A percentile compares a stretch with the other conserved stretches of the same genome.
These are phyloP conservation scores for Suhomyces bokatorum DNA, from an alignment of 1,139 yeast species.

Conservation along the genomic window DNA sequence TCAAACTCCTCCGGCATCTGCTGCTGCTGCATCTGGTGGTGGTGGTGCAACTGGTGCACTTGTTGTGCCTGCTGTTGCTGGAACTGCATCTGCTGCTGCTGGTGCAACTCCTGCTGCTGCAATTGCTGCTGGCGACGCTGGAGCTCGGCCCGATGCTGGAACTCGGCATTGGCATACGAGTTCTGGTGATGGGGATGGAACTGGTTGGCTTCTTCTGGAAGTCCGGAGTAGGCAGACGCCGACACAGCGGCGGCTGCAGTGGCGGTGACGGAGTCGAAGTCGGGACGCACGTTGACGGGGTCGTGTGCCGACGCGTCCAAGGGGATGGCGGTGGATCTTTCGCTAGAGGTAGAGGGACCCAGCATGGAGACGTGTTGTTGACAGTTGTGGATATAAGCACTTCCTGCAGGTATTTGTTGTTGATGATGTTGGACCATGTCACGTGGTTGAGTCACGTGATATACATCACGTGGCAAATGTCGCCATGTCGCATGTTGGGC, in stretches of 20 bases:
- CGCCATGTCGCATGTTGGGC: too few species aligned
- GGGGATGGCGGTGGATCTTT: conserved; percentile 28
- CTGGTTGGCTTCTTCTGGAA: conserved; percentile 25
- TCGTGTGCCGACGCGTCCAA: conserved; percentile 14
- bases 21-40: conserved; percentile 13
- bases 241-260: conserved; percentile 26
- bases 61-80: conserved; percentile 16
- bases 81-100: conserved; percentile 29
- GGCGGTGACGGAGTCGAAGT: conserved; percentile 19
- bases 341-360: conserved; percentile 38
- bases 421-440: conserved; percentile 7
- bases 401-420: conserved; percentile 17
- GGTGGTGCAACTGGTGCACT: conserved; percentile 12
- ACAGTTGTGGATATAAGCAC: conserved; percentile 14
- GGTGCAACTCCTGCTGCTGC: conserved; percentile 27
- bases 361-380: conserved; percentile 21
- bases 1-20: conserved; percentile 16
- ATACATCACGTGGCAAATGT: too few species aligned
- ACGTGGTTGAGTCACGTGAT: not conserved
- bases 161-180: conserved; percentile 28
- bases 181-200: conserved; percentile 29
- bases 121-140: conserved; percentile 26
- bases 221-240: conserved; percentile 18
- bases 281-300: conserved; percentile 12
- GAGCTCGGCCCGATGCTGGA: conserved; percentile 29